Conservation (phyloP, 352 stramenopile species). For the Pythium apleroticum region DNA sequence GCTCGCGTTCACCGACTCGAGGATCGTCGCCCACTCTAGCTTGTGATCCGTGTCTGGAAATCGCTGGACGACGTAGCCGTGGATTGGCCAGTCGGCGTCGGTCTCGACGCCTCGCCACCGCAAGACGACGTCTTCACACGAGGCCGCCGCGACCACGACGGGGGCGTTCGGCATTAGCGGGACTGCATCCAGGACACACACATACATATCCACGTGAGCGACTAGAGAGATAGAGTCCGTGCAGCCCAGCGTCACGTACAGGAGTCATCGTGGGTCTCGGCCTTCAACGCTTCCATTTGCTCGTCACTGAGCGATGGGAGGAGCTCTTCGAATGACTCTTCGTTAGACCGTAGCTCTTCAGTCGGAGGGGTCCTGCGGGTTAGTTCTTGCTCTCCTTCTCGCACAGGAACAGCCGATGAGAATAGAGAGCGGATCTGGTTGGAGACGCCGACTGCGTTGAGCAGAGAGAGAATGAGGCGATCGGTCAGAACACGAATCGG, state of each 20-base stretch:
- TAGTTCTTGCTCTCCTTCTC: background rate
- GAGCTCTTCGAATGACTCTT: slow-evolving; percentile 1
- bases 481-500: too few species aligned
- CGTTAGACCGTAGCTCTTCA: slow-evolving; percentile 1
- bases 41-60: slow-evolving; percentile 36
- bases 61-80: slow-evolving; percentile 46
- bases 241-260: slow-evolving; percentile 9
- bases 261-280: slow-evolving; percentile 16
- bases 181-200: slow-evolving; percentile 24
- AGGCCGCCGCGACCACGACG: slow-evolving; percentile 40
- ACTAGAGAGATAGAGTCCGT: background rate
- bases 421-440: background rate
- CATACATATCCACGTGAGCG: background rate
- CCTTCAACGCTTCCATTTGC: slow-evolving; percentile 21
- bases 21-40: slow-evolving; percentile 39
- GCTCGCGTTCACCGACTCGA: slow-evolving; percentile 36
- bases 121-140: slow-evolving; percentile 42
- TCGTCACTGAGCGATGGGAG: slow-evolving; percentile 10
- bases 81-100: slow-evolving; percentile 40
- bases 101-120: slow-evolving; percentile 46
- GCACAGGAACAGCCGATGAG: background rate
- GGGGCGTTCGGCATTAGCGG: slow-evolving; percentile 44
- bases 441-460: background rate
- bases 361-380: background rate
- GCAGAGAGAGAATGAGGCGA: background rate